Evolutionary conservation across 352 stramenopile genomes (phyloP), one percentile per base, ranked within the genome.

Genomic region (Pythium chondricola): DNA sequence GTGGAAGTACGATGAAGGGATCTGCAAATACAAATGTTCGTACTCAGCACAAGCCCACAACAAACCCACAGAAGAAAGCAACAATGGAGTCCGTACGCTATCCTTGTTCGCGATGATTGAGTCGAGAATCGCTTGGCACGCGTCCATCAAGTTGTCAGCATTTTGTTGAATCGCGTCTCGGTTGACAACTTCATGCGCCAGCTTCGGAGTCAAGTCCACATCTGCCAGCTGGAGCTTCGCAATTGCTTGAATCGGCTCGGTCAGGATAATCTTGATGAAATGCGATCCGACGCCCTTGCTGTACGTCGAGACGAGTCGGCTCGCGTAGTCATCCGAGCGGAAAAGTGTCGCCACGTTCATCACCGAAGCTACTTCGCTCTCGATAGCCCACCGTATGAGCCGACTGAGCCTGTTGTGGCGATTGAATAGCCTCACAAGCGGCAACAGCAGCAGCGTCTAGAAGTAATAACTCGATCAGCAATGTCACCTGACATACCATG

Each of bases 111-210:
- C 63, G 17, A 90, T 47, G 42, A 95, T 88, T 27, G 77, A 83
- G 43, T 95, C 77, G 17, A 95, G 71, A 30, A 95, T 85, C 16
- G 72, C 59, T 51, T 95, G 83, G 38, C 83, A 95, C 6, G 78
- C 71, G n/a, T 52, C 51, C 83, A 92, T 95, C 18, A 95, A 58
- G 44, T 91, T 93, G 0, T 67, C 66, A 3, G 83, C 83, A 21
- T 93, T 92, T n/a, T 30, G 47, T 20, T 44, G 49, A 24, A 54
- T 24, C 7, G 48, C 7, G 6, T 48, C 43, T 16, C 40, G 16
- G 20, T 53, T 31, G 9, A 17, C 46, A 37, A 43, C 47, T 31
- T 61, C 51, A 43, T 67, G 14, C 7, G 35, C 50, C 46, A 87
- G 80, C 21, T 69, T 47, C 0, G 77, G 69, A 32, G 80, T 88